Conservation (phyloP, 768 basidiomycete genomes). For the Auricularia cornea region DNA sequence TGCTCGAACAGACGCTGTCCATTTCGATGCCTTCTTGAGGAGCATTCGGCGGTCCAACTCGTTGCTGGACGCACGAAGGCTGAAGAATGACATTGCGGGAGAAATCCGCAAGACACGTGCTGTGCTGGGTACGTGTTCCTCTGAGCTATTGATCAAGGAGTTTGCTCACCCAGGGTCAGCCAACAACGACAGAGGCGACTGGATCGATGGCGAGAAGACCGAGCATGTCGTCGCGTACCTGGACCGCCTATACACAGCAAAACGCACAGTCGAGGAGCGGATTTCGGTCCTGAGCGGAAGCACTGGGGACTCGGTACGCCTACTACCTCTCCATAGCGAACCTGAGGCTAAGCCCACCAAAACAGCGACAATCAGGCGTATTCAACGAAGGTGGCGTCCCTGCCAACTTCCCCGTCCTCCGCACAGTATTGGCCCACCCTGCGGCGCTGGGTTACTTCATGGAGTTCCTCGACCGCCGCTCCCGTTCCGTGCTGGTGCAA, state of each 20-base stretch:
- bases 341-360: background rate
- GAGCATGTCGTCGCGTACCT: slow-evolving; percentile 83
- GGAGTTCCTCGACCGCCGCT: slow-evolving; percentile 94
- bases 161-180: slow-evolving; percentile 31
- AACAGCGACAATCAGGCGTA: background rate
- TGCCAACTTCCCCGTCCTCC: slow-evolving; percentile 26
- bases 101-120: slow-evolving; percentile 79
- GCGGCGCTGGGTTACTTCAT: slow-evolving; percentile 91
- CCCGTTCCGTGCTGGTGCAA: slow-evolving; percentile 78
- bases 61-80: slow-evolving; percentile 76
- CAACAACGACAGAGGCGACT: slow-evolving; percentile 79
- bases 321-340: background rate
- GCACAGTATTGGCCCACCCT: slow-evolving; percentile 80
- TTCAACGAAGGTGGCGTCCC: background rate
- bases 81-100: slow-evolving; percentile 89
- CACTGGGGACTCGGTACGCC: slow-evolving; percentile 50
- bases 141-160: background rate
- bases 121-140: slow-evolving; percentile 46
- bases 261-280: slow-evolving; percentile 76
- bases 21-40: slow-evolving; percentile 86
- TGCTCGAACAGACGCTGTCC: slow-evolving; percentile 66
- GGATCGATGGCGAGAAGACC: slow-evolving; percentile 79
- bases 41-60: slow-evolving; percentile 78
- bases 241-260: slow-evolving; percentile 83
- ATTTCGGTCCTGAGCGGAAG: slow-evolving; percentile 68